phyloP scores from a whole-genome alignment of 2,329 filamentous ascomycete species.

The Colletotrichum tropicicola region DNA sequence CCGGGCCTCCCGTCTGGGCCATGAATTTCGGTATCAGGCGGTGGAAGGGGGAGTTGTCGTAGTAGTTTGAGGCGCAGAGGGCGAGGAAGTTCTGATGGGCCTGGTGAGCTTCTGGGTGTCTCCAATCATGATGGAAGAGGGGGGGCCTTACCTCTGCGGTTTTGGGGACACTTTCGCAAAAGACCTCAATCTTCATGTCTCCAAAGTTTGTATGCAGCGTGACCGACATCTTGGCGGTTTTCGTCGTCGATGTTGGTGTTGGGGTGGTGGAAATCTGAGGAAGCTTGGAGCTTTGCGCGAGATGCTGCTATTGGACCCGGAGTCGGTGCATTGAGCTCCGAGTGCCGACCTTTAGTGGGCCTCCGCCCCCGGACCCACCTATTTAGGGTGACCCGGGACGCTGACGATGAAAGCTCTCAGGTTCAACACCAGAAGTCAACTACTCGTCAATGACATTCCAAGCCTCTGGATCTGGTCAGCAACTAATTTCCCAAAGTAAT shows the following conservation, averaged over 20 bases:
- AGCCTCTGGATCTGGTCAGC: no score
- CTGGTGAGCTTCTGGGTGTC: conserved; percentile 27
- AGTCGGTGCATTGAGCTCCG: conserved; percentile 15
- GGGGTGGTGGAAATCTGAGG: neutral
- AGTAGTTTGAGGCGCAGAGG: conserved; percentile 82
- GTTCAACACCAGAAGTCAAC: no score
- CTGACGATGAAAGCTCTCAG: neutral
- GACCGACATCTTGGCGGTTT: conserved; percentile 62
- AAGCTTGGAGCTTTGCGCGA: conserved; percentile 19
- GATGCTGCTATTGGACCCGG: neutral
- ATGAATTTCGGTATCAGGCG: conserved; percentile 85
- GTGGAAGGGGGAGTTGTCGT: conserved; percentile 80
- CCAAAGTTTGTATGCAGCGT: conserved; percentile 88
- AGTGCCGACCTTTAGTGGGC: neutral
- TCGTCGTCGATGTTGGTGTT: neutral
- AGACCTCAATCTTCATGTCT: conserved; percentile 94
- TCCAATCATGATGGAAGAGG: no score
- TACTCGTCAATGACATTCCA: no score
- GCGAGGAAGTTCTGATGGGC: conserved; percentile 80
- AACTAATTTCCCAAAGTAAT: no score
- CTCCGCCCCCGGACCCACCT: neutral
- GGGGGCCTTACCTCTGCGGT: conserved; percentile 76
- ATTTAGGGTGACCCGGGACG: neutral
- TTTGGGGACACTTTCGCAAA: conserved; percentile 93
- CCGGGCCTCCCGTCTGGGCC: conserved; percentile 77